phyloP scores from a whole-genome alignment of 2,329 filamentous ascomycete genomes.

The Aspergillus sp. region DNA sequence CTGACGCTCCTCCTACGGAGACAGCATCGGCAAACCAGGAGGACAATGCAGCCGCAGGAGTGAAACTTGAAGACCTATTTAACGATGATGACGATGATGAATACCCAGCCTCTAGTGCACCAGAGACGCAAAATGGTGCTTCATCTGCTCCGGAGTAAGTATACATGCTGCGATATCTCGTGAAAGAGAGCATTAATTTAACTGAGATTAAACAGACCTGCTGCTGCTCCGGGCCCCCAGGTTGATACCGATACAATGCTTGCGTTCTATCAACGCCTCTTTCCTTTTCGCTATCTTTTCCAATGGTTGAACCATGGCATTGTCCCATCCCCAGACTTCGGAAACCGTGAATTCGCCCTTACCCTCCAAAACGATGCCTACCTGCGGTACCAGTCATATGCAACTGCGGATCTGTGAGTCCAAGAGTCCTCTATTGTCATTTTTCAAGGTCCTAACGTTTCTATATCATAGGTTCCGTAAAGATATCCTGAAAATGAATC shows the following conservation, averaged over 20 bases:
- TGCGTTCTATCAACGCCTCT: conserved; percentile 92
- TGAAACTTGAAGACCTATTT: conserved; percentile 58
- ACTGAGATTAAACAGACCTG: conserved; percentile 29
- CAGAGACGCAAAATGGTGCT: conserved; percentile 43
- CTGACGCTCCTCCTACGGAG: conserved; percentile 41
- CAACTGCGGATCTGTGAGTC: conserved; percentile 63
- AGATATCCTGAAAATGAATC: conserved; percentile 83
- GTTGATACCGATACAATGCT: conserved; percentile 84
- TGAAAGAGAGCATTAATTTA: conserved; percentile 20
- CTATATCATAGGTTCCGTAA: conserved; percentile 70
- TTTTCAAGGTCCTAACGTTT: not conserved
- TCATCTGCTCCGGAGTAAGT: conserved; percentile 46
- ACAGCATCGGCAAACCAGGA: conserved; percentile 12
- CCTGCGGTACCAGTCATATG: conserved; percentile 83
- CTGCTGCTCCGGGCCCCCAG: conserved; percentile 44
- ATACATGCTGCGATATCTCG: not conserved
- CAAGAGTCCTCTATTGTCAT: not conserved
- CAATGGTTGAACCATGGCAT: conserved; percentile 97
- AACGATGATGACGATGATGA: conserved; percentile 62
- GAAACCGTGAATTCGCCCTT: conserved; percentile 92
- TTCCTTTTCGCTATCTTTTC: conserved; percentile 91
- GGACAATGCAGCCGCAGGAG: conserved; percentile 24
- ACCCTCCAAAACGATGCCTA: conserved; percentile 92
- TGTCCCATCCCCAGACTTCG: conserved; percentile 82
- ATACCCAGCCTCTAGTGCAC: conserved; percentile 57